These are phyloP conservation scores for Penicillium coprophilum DNA, from an alignment of 495 filamentous ascomycete species.

Conservation along the genomic window DNA sequence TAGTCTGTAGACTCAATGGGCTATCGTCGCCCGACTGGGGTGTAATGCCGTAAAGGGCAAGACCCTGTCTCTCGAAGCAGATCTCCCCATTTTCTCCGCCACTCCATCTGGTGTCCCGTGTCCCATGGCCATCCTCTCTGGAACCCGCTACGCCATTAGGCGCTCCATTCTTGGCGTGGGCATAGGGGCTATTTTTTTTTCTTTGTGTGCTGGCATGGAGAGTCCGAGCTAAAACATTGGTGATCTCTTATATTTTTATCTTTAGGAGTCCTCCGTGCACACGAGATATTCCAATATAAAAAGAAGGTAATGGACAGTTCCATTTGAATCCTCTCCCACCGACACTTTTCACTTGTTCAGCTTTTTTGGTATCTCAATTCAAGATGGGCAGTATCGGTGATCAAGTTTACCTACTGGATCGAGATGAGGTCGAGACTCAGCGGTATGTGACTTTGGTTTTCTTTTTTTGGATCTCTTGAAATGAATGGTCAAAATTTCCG, in stretches of 20 bases:
- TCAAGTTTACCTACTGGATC: conserved; percentile 19
- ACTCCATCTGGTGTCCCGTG: not conserved
- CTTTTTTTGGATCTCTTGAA: no score
- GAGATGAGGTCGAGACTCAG: conserved; percentile 20
- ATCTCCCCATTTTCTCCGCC: not conserved
- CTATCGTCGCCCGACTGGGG: not conserved
- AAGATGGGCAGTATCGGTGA: conserved; percentile 8
- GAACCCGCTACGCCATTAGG: not conserved
- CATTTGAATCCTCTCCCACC: no score
- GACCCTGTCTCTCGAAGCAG: no score
- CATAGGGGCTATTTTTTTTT: not conserved
- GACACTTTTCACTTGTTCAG: no score
- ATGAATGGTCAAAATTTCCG: no score
- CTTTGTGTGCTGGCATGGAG: conserved; percentile 2
- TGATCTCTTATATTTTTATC: no score
- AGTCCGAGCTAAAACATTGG: no score
- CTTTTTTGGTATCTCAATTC: not conserved
- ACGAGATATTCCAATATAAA: not conserved
- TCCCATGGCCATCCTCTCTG: no score
- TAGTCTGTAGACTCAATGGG: not conserved
- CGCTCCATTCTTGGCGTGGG: not conserved
- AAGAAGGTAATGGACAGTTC: not conserved
- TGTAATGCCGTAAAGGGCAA: not conserved
- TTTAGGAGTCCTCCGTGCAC: no score
- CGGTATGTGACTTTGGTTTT: conserved; percentile 11